Evolutionary conservation across 1,139 yeast genomes (phyloP).

Genomic region (Lodderomyces elongisporus): DNA sequence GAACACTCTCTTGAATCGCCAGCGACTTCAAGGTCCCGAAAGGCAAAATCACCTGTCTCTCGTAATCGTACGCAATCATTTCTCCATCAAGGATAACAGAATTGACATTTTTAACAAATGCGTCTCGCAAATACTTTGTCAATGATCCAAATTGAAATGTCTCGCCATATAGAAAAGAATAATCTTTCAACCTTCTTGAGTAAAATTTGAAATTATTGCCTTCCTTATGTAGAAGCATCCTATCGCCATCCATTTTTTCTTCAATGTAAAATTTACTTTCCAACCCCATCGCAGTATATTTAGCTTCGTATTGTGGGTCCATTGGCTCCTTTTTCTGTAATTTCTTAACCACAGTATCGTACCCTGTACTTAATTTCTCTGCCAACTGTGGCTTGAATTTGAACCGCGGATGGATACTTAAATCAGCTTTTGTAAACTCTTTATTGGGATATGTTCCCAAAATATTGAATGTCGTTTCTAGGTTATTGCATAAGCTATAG

Average conservation of each 20-base stretch:
- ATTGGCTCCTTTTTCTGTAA: conserved; percentile 26
- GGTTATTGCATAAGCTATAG: conserved; percentile 61
- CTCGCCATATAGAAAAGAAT: conserved; percentile 70
- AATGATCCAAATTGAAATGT: conserved; percentile 54
- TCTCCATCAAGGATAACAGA: conserved; percentile 82
- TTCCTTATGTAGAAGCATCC: conserved; percentile 64
- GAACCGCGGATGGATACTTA: conserved; percentile 41
- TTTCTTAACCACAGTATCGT: conserved; percentile 42
- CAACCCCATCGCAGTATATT: conserved; percentile 14
- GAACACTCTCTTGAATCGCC: conserved; percentile 52
- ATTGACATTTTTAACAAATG: conserved; percentile 37
- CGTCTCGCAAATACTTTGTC: conserved; percentile 48
- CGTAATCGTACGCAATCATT: conserved; percentile 82
- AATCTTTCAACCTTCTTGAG: conserved; percentile 70
- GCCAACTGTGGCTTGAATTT: conserved; percentile 76
- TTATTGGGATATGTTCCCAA: conserved; percentile 47
- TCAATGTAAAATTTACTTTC: conserved; percentile 61
- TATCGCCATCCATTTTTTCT: conserved; percentile 92
- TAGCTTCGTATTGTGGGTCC: conserved; percentile 18
- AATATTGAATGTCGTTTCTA: conserved; percentile 57
- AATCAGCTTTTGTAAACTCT: conserved; percentile 40
- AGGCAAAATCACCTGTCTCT: conserved; percentile 57
- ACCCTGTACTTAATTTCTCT: conserved; percentile 44
- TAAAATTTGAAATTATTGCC: conserved; percentile 51
- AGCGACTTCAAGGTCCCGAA: conserved; percentile 75